These are phyloP conservation scores for Aspergillus sergii DNA, from an alignment of 2,329 filamentous ascomycete genomes.

Conservation along the genomic window DNA sequence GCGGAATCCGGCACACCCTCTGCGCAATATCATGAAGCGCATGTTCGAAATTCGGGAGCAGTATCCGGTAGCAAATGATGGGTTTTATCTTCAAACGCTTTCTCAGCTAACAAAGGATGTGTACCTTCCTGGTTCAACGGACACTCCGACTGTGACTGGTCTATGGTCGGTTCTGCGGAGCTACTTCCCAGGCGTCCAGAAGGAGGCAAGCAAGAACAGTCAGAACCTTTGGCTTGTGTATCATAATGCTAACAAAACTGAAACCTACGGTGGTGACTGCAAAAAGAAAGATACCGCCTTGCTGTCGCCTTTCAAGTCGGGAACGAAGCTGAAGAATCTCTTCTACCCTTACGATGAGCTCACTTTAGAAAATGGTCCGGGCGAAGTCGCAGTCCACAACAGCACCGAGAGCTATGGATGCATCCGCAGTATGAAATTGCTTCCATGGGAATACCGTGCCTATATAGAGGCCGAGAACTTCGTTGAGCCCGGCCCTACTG, in stretches of 20 bases:
- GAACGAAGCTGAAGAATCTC: constrained; percentile 62
- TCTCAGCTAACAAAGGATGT: constrained; percentile 59
- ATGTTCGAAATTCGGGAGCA: constrained; percentile 64
- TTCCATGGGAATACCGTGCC: constrained; percentile 61
- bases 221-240: constrained; percentile 51
- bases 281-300: constrained; percentile 50
- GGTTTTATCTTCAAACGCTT: constrained; percentile 57
- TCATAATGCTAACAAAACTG: constrained; percentile 51
- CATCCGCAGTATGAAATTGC: constrained; percentile 54
- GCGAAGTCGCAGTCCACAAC: constrained; percentile 51
- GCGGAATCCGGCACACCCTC: constrained; percentile 62
- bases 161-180: constrained; percentile 64
- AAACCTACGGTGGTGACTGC: constrained; percentile 62
- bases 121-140: constrained; percentile 55
- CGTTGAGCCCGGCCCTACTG: constrained; percentile 56
- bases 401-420: constrained; percentile 58
- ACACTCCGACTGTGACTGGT: constrained; percentile 57
- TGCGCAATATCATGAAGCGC: constrained; percentile 63
- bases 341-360: constrained; percentile 64
- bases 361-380: constrained; percentile 50
- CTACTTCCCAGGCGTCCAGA: constrained; percentile 53
- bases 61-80: constrained; percentile 63
- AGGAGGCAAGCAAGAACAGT: constrained; percentile 43
- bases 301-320: constrained; percentile 58
- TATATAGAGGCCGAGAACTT: constrained; percentile 59